Conservation (phyloP, 2,329 filamentous ascomycete species). For the Magnaporthiopsis incrustans region DNA sequence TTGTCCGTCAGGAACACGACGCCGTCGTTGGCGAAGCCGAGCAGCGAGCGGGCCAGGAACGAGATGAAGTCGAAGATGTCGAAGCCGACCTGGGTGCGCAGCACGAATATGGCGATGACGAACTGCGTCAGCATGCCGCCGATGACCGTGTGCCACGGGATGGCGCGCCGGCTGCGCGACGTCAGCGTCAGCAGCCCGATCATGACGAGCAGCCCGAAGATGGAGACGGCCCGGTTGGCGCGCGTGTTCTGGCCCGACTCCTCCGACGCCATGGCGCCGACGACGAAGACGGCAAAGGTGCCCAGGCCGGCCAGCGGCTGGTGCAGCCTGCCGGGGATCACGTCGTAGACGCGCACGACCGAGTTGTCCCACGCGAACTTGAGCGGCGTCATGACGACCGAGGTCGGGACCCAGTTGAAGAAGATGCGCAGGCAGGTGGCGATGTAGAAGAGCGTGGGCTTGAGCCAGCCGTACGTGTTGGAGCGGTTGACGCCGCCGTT, state of each 20-base stretch:
- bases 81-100: conserved; percentile 69
- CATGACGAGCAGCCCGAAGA: conserved; percentile 71
- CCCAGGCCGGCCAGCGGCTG: conserved; percentile 53
- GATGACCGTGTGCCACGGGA: conserved; percentile 74
- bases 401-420: conserved; percentile 64
- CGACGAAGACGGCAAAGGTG: conserved; percentile 64
- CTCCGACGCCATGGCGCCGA: conserved; percentile 67
- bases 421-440: conserved; percentile 66
- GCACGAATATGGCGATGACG: conserved; percentile 79
- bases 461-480: conserved; percentile 68
- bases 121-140: conserved; percentile 86
- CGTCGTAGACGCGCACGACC: conserved; percentile 45
- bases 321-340: conserved; percentile 60
- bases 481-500: conserved; percentile 47
- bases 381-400: conserved; percentile 58
- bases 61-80: conserved; percentile 92
- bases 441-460: conserved; percentile 76
- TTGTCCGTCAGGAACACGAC: conserved; percentile 57
- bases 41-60: conserved; percentile 60
- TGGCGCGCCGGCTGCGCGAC: conserved; percentile 56
- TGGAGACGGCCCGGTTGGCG: conserved; percentile 68
- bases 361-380: conserved; percentile 60
- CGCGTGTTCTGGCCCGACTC: conserved; percentile 71
- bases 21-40: conserved; percentile 69
- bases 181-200: conserved; percentile 60